Percentiles rank a stretch among this genome's conserved stretches.
Conservation (phyloP, 176 grass and related monocot genomes). For the Musa beccarii region DNA sequence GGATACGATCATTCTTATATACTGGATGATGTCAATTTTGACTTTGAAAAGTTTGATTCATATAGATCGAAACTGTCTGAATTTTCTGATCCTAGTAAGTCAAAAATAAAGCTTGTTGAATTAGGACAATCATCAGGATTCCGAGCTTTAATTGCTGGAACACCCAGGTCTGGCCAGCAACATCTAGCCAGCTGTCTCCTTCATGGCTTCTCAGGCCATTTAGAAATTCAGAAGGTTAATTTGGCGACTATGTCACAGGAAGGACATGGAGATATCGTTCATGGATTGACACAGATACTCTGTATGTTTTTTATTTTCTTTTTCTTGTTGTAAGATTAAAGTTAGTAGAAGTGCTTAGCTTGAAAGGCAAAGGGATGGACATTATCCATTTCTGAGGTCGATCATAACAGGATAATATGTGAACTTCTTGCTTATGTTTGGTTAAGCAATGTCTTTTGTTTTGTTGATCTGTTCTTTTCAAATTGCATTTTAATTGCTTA, state of each 20-base stretch:
- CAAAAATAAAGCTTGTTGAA: constrained; percentile 25
- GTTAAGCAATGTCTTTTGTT: too few species aligned
- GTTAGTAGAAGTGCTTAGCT: not conserved
- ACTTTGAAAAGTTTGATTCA: constrained; percentile 31
- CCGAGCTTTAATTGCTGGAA: constrained; percentile 73
- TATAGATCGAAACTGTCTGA: constrained; percentile 32
- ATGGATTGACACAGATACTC: constrained; percentile 81
- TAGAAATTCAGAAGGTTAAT: constrained; percentile 84
- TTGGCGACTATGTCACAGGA: constrained; percentile 85
- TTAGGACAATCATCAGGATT: constrained; percentile 41
- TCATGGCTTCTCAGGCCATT: constrained; percentile 75
- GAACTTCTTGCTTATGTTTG: not conserved
- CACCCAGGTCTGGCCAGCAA: constrained; percentile 70
- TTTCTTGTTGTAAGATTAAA: constrained; percentile 21
- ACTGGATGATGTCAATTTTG: constrained; percentile 24
- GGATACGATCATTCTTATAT: constrained; percentile 32
- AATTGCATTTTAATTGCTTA: not conserved
- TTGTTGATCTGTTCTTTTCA: too few species aligned
- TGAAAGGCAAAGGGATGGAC: not conserved
- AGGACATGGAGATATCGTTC: constrained; percentile 84
- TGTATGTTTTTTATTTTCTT: constrained; percentile 46
- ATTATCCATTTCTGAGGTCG: not conserved
- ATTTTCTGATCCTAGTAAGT: constrained; percentile 36
- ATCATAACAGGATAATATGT: not conserved
- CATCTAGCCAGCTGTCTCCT: constrained; percentile 67